Evolutionary conservation across 2,329 filamentous ascomycete species (phyloP).

Genomic region (Colletotrichum coccodes): DNA sequence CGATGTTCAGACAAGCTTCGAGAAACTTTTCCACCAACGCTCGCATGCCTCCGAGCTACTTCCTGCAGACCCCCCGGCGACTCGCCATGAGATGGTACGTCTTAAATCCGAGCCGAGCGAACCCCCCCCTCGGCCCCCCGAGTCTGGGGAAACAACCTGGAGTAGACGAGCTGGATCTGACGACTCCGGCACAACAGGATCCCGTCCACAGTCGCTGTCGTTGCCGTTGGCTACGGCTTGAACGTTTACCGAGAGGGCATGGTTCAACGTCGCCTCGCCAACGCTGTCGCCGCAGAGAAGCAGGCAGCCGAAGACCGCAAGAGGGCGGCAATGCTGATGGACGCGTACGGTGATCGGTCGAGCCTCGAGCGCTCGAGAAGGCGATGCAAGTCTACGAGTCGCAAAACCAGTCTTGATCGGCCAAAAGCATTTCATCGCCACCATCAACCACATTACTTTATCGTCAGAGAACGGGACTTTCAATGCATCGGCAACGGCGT

Average conservation of each 20-base stretch:
- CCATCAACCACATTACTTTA: neutral
- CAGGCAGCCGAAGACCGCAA: conserved; percentile 47
- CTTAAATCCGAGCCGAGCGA: neutral
- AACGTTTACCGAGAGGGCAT: conserved; percentile 44
- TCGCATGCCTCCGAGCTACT: conserved; percentile 45
- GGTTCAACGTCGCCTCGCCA: conserved; percentile 39
- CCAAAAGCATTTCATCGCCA: neutral
- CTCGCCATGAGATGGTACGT: conserved; percentile 45
- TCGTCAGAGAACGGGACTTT: neutral
- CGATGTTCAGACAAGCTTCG: conserved; percentile 32
- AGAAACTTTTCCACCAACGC: conserved; percentile 47
- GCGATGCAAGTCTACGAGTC: conserved; percentile 58
- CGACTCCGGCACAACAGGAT: conserved; percentile 37
- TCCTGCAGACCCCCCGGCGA: conserved; percentile 42
- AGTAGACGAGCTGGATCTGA: conserved; percentile 3
- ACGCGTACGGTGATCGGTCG: conserved; percentile 61
- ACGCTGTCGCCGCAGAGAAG: conserved; percentile 44
- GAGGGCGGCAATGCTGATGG: conserved; percentile 54
- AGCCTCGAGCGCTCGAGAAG: conserved; percentile 59
- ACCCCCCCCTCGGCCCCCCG: neutral
- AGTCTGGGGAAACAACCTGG: neutral
- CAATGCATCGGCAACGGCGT: conserved; percentile 24
- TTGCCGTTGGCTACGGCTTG: conserved; percentile 46
- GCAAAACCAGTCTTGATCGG: conserved; percentile 23
- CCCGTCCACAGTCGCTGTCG: conserved; percentile 43